These are phyloP conservation scores for Lizanozyma gosingica DNA, from an alignment of 1,139 yeast species.

Conservation along the genomic window DNA sequence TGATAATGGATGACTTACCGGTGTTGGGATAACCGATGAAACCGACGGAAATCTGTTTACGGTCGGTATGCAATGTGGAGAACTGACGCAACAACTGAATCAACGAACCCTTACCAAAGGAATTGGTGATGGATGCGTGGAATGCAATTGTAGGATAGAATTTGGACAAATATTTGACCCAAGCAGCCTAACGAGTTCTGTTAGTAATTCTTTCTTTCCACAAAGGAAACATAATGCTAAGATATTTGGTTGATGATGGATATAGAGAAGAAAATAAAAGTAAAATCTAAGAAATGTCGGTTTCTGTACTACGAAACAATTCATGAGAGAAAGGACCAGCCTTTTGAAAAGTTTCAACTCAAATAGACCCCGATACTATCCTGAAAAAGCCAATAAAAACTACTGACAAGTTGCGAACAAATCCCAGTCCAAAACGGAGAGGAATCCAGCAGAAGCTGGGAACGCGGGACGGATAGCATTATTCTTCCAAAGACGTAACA, in stretches of 20 bases:
- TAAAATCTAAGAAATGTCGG: slow-evolving; percentile 40
- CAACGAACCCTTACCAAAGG: slow-evolving; percentile 95
- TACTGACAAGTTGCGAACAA: slow-evolving; percentile 30
- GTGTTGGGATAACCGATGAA: slow-evolving; percentile 97
- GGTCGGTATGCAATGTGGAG: slow-evolving; percentile 80
- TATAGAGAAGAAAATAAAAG: slow-evolving; percentile 3
- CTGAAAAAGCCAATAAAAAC: slow-evolving; percentile 35
- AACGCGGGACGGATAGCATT: slow-evolving; percentile 47
- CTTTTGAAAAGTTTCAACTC: slow-evolving; percentile 50
- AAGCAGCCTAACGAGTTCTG: slow-evolving; percentile 69
- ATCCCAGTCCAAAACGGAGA: slow-evolving; percentile 39
- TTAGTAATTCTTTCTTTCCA: slow-evolving; percentile 30
- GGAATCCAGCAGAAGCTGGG: slow-evolving; percentile 26
- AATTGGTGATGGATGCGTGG: slow-evolving; percentile 95
- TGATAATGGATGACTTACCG: slow-evolving; percentile 92
- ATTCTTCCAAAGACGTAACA: slow-evolving; percentile 96
- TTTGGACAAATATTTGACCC: slow-evolving; percentile 93
- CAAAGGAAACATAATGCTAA: slow-evolving; percentile 6
- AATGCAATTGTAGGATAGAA: slow-evolving; percentile 93
- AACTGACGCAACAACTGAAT: slow-evolving; percentile 91
- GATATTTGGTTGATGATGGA: slow-evolving; percentile 1
- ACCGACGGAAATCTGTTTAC: slow-evolving; percentile 95
- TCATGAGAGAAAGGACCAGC: slow-evolving; percentile 15
- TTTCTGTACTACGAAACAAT: slow-evolving; percentile 64
- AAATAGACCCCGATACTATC: slow-evolving; percentile 41